phyloP scores from a whole-genome alignment of 2,329 filamentous ascomycete genomes.

The Sporothrix brunneoviolacea region DNA sequence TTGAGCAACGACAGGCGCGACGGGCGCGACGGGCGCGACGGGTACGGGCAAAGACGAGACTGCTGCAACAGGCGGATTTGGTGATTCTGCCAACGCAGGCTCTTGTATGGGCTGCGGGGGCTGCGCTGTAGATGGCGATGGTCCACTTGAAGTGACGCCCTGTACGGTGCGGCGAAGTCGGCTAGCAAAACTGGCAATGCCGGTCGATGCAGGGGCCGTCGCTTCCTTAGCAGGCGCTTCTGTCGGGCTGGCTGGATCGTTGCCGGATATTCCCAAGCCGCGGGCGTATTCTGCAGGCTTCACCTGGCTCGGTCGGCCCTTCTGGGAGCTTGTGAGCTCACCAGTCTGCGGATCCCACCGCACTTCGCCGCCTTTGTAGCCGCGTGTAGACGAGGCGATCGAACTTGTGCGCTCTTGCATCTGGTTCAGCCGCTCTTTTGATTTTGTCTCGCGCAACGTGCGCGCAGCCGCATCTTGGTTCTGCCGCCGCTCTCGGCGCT shows the following conservation, averaged over 20 bases:
- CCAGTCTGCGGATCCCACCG: slow-evolving; percentile 62
- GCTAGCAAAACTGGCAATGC: slow-evolving; percentile 36
- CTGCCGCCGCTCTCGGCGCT: slow-evolving; percentile 45
- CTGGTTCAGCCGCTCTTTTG: slow-evolving; percentile 28
- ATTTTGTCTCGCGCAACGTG: slow-evolving; percentile 33
- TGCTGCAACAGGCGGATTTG: too few species aligned
- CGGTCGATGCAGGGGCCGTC: slow-evolving; percentile 19
- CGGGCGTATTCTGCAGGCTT: slow-evolving; percentile 46
- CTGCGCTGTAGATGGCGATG: too few species aligned
- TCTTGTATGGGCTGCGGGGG: too few species aligned
- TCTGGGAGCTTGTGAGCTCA: slow-evolving; percentile 52
- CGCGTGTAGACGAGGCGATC: slow-evolving; percentile 11
- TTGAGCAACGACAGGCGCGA: neutral
- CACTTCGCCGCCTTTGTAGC: slow-evolving; percentile 34
- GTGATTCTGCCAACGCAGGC: too few species aligned
- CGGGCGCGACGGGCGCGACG: neutral
- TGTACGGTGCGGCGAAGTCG: slow-evolving; percentile 37
- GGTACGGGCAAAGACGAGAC: neutral
- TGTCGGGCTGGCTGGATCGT: slow-evolving; percentile 12
- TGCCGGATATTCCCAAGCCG: slow-evolving; percentile 28
- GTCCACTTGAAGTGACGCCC: too few species aligned
- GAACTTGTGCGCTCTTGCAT: slow-evolving; percentile 21
- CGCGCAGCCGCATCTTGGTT: slow-evolving; percentile 34
- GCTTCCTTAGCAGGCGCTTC: neutral
- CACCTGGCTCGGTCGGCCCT: slow-evolving; percentile 49